Base-by-base conservation (phyloP, 2,329 filamentous ascomycete species). In the Talaromyces marneffei region DNA sequence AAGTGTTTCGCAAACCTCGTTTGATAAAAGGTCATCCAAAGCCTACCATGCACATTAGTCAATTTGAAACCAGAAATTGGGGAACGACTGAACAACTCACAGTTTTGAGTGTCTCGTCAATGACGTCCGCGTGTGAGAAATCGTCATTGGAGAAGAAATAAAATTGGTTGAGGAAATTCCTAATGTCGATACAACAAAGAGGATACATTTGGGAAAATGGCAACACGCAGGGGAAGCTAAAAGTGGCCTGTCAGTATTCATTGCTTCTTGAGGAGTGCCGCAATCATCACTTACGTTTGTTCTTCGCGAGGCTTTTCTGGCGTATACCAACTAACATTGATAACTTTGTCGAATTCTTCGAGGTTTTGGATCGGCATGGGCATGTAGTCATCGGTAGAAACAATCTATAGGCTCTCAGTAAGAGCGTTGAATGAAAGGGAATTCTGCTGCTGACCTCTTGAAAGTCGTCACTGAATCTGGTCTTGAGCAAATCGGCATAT, bases 171-270 rank as follows among this genome's bases (percentile, higher is more conserved):
- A 97, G 80, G 74, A 99, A 97, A 74, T 97, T 97, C 42, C 93
- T 86, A 68, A 99, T 97, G 71, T 97, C 92, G 72, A 97, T 97
- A 79, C 94, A 99, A 77, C 94, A 97, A 33, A 97, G 82, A 1
- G 94, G 93, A 72, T 99, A 99, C 94, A 99, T 99, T 69, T 97
- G 92, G 12, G 92, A 97, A 74, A 99, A 99, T 0, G 94, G 95
- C 1, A 99, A 80, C n/a, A 97, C 91, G 68, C 89, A 95, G 4
- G 94, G 95, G 72, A 96, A 96, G 12, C 90, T 92, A 64, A 7
- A 40, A 42, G n/a, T 52, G 52, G 16, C 23, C 55, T 18, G 58
- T 71, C 70, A 70, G 71, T 65, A 20, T 31, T 14, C n/a, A 29
- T n/a, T 62, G 46, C 20, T 39, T 23, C 48, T 37, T 27, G 18